Evolutionary conservation across 768 basidiomycete genomes (phyloP).

Genomic region (Suillus hirtellus): DNA sequence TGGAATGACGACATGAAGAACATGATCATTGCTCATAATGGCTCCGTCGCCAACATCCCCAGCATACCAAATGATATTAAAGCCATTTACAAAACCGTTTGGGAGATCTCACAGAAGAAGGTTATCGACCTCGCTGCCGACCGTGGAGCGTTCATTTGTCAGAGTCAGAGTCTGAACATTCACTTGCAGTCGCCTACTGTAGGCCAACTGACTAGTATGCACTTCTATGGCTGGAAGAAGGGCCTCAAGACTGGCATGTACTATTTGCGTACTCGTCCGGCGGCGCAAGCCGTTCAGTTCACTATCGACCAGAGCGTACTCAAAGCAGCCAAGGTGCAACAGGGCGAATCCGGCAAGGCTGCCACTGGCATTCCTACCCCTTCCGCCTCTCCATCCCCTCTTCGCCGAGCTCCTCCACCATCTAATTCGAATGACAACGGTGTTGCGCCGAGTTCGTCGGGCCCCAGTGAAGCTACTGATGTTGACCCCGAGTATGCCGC

Average conservation of each 20-base stretch:
- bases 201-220: conserved; percentile 94
- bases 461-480: conserved; percentile 32
- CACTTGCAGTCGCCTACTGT: conserved; percentile 87
- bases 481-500: conserved; percentile 75
- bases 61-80: conserved; percentile 89
- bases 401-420: conserved; percentile 28
- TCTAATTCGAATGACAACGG: conserved; percentile 25
- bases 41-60: conserved; percentile 84
- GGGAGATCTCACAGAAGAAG: conserved; percentile 99
- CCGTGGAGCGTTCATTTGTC: conserved; percentile 97
- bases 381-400: conserved; percentile 29
- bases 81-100: conserved; percentile 99
- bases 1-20: conserved; percentile 99
- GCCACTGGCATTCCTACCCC: conserved; percentile 24
- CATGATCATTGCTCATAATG: conserved; percentile 96
- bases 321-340: conserved; percentile 47
- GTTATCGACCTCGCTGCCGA: conserved; percentile 98
- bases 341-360: conserved; percentile 18
- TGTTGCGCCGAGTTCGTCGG: conserved; percentile 20
- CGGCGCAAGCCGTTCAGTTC: conserved; percentile 96
- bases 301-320: conserved; percentile 86
- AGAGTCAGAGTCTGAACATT: conserved; percentile 92
- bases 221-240: conserved; percentile 99
- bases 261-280: conserved; percentile 93
- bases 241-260: conserved; percentile 99